These are phyloP conservation scores for Cryphonectria naterciae DNA, from an alignment of 2,329 filamentous ascomycete genomes.

Conservation along the genomic window DNA sequence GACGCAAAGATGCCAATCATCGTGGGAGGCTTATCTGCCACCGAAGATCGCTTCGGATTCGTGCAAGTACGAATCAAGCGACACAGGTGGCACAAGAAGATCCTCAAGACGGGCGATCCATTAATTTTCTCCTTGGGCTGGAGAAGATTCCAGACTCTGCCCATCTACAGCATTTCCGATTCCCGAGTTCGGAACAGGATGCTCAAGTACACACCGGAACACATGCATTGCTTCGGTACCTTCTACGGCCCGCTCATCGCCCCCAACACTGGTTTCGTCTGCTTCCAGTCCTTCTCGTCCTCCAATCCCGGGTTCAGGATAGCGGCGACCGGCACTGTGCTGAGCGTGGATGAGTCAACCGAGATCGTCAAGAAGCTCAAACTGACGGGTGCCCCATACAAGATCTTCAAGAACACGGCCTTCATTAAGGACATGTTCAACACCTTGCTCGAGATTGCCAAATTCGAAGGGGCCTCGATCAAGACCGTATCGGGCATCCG, in stretches of 20 bases:
- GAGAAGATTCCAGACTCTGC: slow-evolving; percentile 90
- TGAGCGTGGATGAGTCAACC: slow-evolving; percentile 91
- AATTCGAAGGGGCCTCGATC: slow-evolving; percentile 95
- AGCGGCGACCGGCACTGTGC: slow-evolving; percentile 88
- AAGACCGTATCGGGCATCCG: slow-evolving; percentile 94
- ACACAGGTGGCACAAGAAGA: slow-evolving; percentile 99
- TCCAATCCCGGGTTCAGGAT: slow-evolving; percentile 90
- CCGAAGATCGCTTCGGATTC: slow-evolving; percentile 94
- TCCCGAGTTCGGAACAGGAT: slow-evolving; percentile 92
- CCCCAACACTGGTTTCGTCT: slow-evolving; percentile 94
- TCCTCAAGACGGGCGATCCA: slow-evolving; percentile 96
- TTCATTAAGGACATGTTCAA: slow-evolving; percentile 99
- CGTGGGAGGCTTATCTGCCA: slow-evolving; percentile 87
- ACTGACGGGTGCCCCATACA: slow-evolving; percentile 89
- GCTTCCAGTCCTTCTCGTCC: slow-evolving; percentile 85
- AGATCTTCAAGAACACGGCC: slow-evolving; percentile 99
- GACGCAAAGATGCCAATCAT: slow-evolving; percentile 81
- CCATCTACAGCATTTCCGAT: slow-evolving; percentile 94
- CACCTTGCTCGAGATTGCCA: slow-evolving; percentile 89
- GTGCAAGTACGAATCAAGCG: slow-evolving; percentile 96
- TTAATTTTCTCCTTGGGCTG: slow-evolving; percentile 96
- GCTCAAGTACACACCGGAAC: slow-evolving; percentile 98
- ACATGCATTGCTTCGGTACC: slow-evolving; percentile 98
- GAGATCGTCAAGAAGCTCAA: slow-evolving; percentile 99
- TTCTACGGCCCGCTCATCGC: slow-evolving; percentile 95